phyloP scores from a whole-genome alignment of 129 eudicot species.

The Saposhnikovia divaricata region DNA sequence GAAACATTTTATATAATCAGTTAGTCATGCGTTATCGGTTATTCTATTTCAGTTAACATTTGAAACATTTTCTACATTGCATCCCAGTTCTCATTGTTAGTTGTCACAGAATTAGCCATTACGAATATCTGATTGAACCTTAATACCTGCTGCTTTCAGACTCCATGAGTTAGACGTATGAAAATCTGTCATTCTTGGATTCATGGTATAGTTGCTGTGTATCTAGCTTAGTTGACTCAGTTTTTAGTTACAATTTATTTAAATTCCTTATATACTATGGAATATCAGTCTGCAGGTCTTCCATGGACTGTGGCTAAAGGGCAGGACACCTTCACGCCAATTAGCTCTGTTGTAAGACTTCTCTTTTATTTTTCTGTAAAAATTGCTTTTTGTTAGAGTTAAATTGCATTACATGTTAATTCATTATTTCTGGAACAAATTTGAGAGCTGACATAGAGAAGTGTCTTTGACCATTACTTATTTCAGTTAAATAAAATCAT shows the following conservation, averaged over 20 bases:
- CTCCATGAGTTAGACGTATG: neutral
- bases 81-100: neutral
- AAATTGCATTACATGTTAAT: neutral
- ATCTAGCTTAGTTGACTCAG: neutral
- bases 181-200: neutral
- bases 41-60: neutral
- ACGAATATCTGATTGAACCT: neutral
- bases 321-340: slow-evolving; percentile 96
- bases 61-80: too few relatives aligned
- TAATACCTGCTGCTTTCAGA: neutral
- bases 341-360: slow-evolving; percentile 71
- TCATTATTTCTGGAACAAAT: neutral
- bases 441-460: neutral
- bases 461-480: neutral
- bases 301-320: slow-evolving; percentile 96
- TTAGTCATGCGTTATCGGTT: neutral
- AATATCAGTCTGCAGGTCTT: slow-evolving; percentile 92
- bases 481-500: neutral
- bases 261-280: slow-evolving; percentile 6
- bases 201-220: neutral
- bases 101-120: neutral
- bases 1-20: neutral
- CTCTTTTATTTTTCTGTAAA: neutral
- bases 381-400: too few relatives aligned
- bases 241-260: neutral